Evolutionary conservation across 2,329 filamentous ascomycete species (phyloP).

Genomic region (Diaporthe aspalathi): DNA sequence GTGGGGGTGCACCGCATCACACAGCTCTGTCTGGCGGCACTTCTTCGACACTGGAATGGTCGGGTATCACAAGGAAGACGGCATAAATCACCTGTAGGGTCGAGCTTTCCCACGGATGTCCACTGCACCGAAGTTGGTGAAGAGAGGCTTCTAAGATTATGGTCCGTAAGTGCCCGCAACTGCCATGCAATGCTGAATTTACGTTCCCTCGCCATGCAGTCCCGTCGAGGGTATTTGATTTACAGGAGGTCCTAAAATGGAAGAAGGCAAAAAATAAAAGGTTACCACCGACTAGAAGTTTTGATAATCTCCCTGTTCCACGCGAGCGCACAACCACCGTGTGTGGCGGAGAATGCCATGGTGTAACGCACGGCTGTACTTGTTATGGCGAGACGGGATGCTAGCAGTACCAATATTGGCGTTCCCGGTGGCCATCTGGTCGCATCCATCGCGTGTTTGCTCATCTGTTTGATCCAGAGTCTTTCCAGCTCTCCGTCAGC

Average conservation of each 20-base stretch:
- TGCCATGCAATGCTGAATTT: background rate
- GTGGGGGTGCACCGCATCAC: background rate
- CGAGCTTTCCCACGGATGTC: background rate
- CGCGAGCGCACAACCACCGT: background rate
- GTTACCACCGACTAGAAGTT: background rate
- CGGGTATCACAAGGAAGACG: background rate
- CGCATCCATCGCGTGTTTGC: background rate
- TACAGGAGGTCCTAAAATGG: background rate
- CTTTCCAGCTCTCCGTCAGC: conserved; percentile 14
- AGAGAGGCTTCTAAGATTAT: conserved; percentile 26
- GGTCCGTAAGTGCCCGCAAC: background rate
- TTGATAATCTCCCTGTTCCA: background rate
- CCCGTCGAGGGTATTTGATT: background rate
- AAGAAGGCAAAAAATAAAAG: background rate
- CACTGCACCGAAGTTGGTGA: background rate
- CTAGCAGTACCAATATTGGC: background rate
- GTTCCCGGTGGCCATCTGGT: background rate
- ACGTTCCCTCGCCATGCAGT: conserved; percentile 18
- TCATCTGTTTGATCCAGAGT: conserved; percentile 3
- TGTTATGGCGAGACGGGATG: background rate
- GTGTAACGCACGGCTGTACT: background rate
- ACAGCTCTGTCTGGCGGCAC: background rate
- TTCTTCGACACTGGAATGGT: background rate
- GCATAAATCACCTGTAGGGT: background rate
- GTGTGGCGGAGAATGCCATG: background rate